Base-by-base conservation (phyloP, 192 early-diverging fungal genomes). In the Entophlyctis helioformis region DNA sequence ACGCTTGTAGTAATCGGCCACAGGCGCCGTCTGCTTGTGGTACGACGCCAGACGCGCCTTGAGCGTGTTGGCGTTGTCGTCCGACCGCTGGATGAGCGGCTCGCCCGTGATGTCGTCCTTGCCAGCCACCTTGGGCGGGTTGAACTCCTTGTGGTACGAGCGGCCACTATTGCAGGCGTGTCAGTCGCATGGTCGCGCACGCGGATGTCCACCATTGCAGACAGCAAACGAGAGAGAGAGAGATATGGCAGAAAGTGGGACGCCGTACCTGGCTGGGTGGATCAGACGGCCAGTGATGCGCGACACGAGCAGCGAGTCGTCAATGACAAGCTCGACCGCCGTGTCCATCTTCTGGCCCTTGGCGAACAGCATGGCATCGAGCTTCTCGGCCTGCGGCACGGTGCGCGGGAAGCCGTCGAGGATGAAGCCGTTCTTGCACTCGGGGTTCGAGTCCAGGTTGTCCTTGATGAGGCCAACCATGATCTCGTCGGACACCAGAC, bases 331-430 rank as follows among this genome's bases (percentile, higher is more conserved):
- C 68, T 98, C 96, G 44, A 98, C 75, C 42, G 85, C 91, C 48
- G 84, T 76, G 60, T 92, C 83, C 54, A 98, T 64, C 62, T 86
- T 82, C 52, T 83, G 72, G 41, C 86, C 82, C 45, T 76, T 67
- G 29, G 66, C 51, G 26, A 71, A 75, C 53, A 98, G 78, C 96
- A 98, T 98, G 48, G 81, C 71, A 67, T 98, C 96, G 45, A 98
- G 69, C 82, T 98, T 98, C 68, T 95, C 81, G 20, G 96, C 96
- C 71, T 98, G 96, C 31, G 81, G 78, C 45, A 96, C 90, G 28
- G 96, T 98, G 52, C 95, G 85, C 48, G 95, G 95, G 81, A 98
- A 98, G 15, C 95, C 95, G 66, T 98, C 95, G 25, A 98, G 75
- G 54, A 98, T 98, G 69, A 98, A 98, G 19, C 96, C 96, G 55